phyloP scores from a whole-genome alignment of 2,329 filamentous ascomycete species.

The Monascus ruber region DNA sequence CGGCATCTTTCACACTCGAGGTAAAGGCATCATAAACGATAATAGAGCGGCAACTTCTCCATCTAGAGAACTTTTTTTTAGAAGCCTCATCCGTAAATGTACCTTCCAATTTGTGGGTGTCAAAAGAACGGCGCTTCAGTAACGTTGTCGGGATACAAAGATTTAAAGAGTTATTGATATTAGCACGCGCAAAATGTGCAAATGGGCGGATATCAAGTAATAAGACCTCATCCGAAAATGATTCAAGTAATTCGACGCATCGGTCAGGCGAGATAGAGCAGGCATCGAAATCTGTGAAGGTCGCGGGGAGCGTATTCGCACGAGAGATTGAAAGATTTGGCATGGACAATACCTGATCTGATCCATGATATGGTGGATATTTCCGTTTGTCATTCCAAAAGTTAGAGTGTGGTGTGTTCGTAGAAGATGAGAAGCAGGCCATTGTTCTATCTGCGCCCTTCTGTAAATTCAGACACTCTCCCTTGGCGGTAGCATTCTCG shows the following conservation, averaged over 20 bases:
- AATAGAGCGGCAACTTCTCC: constrained; percentile 63
- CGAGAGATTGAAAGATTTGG: too few species aligned
- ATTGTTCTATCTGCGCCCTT: too few species aligned
- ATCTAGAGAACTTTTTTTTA: constrained; percentile 61
- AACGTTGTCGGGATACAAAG: constrained; percentile 92
- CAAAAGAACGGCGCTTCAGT: constrained; percentile 81
- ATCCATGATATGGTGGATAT: too few species aligned
- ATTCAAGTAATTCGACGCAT: constrained; percentile 47
- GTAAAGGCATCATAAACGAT: constrained; percentile 80
- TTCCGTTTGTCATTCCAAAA: too few species aligned
- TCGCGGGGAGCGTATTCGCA: constrained; percentile 1
- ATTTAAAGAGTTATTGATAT: constrained; percentile 73
- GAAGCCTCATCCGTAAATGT: constrained; percentile 68
- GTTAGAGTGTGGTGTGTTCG: too few species aligned
- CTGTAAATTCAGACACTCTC: too few species aligned
- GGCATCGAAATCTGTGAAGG: constrained; percentile 32
- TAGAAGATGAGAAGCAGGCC: too few species aligned
- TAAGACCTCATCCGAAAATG: constrained; percentile 45
- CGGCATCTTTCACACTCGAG: constrained; percentile 65
- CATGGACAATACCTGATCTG: too few species aligned
- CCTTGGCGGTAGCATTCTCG: too few species aligned
- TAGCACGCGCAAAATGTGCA: constrained; percentile 64
- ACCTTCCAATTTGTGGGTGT: constrained; percentile 72
- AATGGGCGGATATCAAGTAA: constrained; percentile 78
- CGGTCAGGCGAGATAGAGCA: constrained; percentile 44